Base-by-base conservation (phyloP, 176 grass and related monocot genomes). In the Phyllostachys edulis region DNA sequence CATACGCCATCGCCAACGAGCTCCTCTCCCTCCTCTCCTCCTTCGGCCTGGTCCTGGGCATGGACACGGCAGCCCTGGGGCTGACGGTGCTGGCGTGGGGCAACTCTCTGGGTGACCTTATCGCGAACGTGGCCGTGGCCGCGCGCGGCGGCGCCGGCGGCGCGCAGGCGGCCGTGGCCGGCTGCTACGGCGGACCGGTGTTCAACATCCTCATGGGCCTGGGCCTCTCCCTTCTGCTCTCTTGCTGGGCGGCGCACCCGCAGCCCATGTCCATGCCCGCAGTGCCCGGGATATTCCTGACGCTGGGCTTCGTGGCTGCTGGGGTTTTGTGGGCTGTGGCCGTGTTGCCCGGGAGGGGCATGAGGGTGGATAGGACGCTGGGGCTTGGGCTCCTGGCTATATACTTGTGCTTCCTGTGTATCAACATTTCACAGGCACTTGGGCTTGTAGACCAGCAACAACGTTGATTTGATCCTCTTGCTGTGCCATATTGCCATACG, bases 41-140 rank as follows among this genome's bases (percentile, higher is more conserved):
- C 1, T 17, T 78, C 11, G 89, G 89, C 27, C 14, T 13, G 6
- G 70, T 83, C 18, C 45, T 90, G 1, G 34, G 73, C 41, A 82
- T 92, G 7, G 91, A 87, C 61, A 7, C 85, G 26, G 80, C 91
- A 5, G 26, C 91, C n/a, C 69, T 97, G n/a, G 91, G 91, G 26
- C 60, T 94, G 0, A 94, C 94, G 2, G 82, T 97, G 38, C 89
- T 94, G 1, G 91, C 94, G 11, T 97, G 91, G 91, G 91, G 94
- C 7, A 94, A 97, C 75, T 97, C 94, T 7, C 15, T 97, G 18
- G 90, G 89, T 17, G 91, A 94, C 64, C 78, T 97, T 9, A 62
- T 92, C n/a, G 38, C 94, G 2, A 88, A 91, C 85, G 61, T 90
- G 69, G 85, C 85, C 23, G 85, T 97, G 1, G 80, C 91, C 3